A percentile compares a stretch with the other conserved stretches of the same genome.
phyloP scores from a whole-genome alignment of 345 rosid species.

The Murraya koenigii region DNA sequence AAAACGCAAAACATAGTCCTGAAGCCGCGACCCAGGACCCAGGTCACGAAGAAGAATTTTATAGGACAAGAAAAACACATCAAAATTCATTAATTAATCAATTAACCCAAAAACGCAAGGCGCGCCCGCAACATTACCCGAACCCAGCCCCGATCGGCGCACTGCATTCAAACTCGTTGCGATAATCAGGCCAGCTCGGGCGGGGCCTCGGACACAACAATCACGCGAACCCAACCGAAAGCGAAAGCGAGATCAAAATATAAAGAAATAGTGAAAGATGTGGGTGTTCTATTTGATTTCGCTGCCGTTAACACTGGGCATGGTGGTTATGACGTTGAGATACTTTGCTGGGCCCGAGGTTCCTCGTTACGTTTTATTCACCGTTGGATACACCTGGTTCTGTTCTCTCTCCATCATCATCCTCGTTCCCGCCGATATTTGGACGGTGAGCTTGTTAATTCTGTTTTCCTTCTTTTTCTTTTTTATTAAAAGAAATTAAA shows the following conservation, averaged over 20 bases:
- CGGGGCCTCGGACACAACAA: background rate
- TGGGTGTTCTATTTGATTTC: constrained; percentile 99
- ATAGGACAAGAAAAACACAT: background rate
- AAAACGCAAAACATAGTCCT: too few relatives aligned
- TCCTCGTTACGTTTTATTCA: constrained; percentile 85
- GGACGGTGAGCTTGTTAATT: constrained; percentile 50
- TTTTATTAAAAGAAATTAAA: background rate
- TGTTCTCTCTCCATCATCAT: constrained; percentile 94
- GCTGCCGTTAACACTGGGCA: constrained; percentile 90
- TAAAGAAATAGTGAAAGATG: constrained; percentile 43
- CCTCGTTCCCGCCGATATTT: constrained; percentile 97
- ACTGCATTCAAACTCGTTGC: background rate
- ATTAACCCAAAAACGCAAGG: background rate
- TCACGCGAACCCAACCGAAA: background rate
- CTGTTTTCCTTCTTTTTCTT: background rate
- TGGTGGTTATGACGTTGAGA: constrained; percentile 71
- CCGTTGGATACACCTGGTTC: constrained; percentile 98
- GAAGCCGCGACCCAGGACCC: too few relatives aligned
- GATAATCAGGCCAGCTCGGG: background rate
- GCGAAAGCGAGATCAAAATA: background rate
- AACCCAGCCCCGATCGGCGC: background rate
- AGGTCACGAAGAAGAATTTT: too few relatives aligned
- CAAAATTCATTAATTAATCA: background rate
- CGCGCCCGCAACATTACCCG: background rate
- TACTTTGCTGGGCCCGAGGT: constrained; percentile 96